Conservation (phyloP, 2,329 filamentous ascomycete genomes). For the Fusarium heterosporum region DNA sequence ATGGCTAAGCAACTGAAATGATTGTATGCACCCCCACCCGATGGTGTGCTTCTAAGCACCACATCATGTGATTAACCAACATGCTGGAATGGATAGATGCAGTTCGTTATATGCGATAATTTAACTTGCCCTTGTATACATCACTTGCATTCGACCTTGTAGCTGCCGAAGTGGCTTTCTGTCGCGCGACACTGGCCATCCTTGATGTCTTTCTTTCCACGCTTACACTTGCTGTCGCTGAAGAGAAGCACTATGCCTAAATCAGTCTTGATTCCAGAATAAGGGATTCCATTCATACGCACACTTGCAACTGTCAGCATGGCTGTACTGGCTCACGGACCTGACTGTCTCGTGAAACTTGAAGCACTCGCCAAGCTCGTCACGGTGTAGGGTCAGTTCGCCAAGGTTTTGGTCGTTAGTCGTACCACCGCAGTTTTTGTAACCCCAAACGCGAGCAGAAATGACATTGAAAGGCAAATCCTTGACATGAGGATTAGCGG, state of each 20-base stretch:
- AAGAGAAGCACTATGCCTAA: constrained; percentile 1
- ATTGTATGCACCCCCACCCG: no score
- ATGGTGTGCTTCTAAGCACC: background rate
- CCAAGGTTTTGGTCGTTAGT: constrained; percentile 17
- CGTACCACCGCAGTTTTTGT: constrained; percentile 7
- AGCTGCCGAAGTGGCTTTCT: constrained; percentile 7
- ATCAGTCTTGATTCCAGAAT: background rate
- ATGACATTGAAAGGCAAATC: constrained; percentile 19
- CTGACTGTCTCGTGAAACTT: constrained; percentile 11
- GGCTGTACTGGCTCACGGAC: constrained; percentile 19
- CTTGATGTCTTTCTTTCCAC: constrained; percentile 21
- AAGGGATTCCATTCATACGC: background rate
- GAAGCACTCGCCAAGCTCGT: constrained; percentile 7
- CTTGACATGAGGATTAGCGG: background rate
- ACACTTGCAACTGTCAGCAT: constrained; percentile 19
- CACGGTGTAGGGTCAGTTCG: constrained; percentile 11
- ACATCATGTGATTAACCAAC: background rate
- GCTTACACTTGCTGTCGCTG: constrained; percentile 12
- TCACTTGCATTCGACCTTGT: constrained; percentile 17
- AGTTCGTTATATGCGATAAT: background rate
- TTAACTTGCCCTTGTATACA: accelerated
- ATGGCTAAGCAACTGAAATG: no score
- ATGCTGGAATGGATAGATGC: background rate
- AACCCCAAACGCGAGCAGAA: constrained; percentile 23
- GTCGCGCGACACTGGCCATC: constrained; percentile 18